Base-by-base conservation (phyloP, 768 basidiomycete species). In the Boletus sp. region DNA sequence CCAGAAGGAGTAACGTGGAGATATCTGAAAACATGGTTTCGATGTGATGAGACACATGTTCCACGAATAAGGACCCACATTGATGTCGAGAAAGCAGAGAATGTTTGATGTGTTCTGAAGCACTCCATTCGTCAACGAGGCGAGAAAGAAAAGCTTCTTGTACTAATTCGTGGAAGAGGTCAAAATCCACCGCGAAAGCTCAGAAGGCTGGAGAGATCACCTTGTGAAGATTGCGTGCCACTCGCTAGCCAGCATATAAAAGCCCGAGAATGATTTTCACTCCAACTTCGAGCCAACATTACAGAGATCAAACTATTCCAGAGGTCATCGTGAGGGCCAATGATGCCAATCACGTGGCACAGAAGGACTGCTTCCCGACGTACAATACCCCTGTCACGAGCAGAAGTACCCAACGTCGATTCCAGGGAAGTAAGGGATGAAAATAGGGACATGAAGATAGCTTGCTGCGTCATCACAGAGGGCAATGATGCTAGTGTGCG, bases 21-120 rank as follows among this genome's bases (percentile, higher is more conserved):
- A 89, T 60, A 65, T 90, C 94, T 97, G 62, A 27, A 29, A 38
- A 29, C n/a, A 39, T 47, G 25, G 38, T 30, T 19, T 52, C 41
- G 30, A 29, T 44, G 37, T 44, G 44, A 25, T 17, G 7, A 48
- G 30, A 34, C 15, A 19, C 8, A 19, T 50, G n/a, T 33, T 55
- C 21, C 19, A 51, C 15, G 40, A 42, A 19, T 27, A n/a, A 42
- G 43, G 30, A 75, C 87, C 57, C 70, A 93, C 92, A 91, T 50
- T 74, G 83, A 71, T 96, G 93, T 19, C 80, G 78, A 21, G 82
- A 79, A 7, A 93, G 75, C 23, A 90, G 71, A 0, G 92, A 91
- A 67, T 88, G 87, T 57, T 84, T 88, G 64, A 97, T 78, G 63
- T 93, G 88, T 43, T 88, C 87, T 2, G 83, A 70, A 23, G 85